Conservation (phyloP, 352 stramenopile species). For the Phytopythium mirpurense region DNA sequence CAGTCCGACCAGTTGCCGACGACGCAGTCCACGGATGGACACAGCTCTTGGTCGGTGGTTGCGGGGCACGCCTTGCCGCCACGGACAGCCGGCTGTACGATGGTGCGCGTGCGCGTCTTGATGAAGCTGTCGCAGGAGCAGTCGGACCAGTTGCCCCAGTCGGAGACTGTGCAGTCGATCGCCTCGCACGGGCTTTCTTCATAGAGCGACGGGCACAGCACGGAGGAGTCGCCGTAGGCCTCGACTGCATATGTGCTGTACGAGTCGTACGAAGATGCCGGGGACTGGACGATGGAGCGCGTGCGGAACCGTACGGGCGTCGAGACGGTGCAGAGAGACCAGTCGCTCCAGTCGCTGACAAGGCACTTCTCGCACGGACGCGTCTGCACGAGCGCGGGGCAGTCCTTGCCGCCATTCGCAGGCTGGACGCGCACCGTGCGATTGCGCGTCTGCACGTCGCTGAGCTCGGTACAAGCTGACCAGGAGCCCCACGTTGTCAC, state of each 20-base stretch:
- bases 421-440: slow-evolving; percentile 34
- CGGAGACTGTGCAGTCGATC: slow-evolving; percentile 44
- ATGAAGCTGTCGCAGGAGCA: slow-evolving; percentile 33
- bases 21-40: slow-evolving; percentile 28
- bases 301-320: slow-evolving; percentile 36
- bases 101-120: slow-evolving; percentile 27
- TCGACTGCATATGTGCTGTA: slow-evolving; percentile 13
- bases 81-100: slow-evolving; percentile 30
- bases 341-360: slow-evolving; percentile 39
- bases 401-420: slow-evolving; percentile 28
- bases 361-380: slow-evolving; percentile 51
- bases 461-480: slow-evolving; percentile 29
- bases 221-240: slow-evolving; percentile 9
- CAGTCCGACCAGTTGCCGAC: slow-evolving; percentile 35
- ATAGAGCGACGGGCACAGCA: slow-evolving; percentile 26
- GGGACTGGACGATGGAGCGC: slow-evolving; percentile 30
- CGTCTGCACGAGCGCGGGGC: slow-evolving; percentile 33
- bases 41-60: slow-evolving; percentile 28
- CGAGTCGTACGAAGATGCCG: slow-evolving; percentile 20
- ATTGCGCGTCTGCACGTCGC: slow-evolving; percentile 26
- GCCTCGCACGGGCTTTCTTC: slow-evolving; percentile 39
- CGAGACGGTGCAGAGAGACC: slow-evolving; percentile 34
- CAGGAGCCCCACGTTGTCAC: slow-evolving; percentile 44
- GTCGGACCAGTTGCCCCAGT: slow-evolving; percentile 42
- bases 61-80: slow-evolving; percentile 35